These are phyloP conservation scores for Wickerhamiella lipophila DNA, from an alignment of 805 yeast genomes.

Conservation along the genomic window DNA sequence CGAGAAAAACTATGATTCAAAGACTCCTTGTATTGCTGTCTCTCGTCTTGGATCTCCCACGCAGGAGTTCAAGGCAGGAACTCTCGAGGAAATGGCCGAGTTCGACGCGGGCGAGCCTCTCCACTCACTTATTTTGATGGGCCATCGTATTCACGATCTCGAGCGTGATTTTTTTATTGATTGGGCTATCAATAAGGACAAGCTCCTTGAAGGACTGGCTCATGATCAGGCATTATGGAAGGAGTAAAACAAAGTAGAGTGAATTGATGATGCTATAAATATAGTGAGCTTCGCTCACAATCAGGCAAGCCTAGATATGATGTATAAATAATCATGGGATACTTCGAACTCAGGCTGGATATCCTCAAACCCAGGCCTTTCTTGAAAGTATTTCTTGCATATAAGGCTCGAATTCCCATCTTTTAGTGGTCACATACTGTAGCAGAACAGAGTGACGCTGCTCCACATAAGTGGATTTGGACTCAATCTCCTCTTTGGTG, in stretches of 20 bases:
- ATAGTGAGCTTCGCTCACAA: too few relatives aligned
- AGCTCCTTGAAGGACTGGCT: slow-evolving; percentile 37
- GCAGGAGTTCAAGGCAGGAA: slow-evolving; percentile 75
- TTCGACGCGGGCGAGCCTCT: slow-evolving; percentile 91
- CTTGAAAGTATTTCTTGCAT: not conserved
- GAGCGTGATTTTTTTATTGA: slow-evolving; percentile 76
- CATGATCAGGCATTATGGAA: slow-evolving; percentile 25
- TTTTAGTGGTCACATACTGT: not conserved
- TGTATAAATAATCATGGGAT: not conserved
- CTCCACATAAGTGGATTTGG: slow-evolving; percentile 1
- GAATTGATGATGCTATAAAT: too few relatives aligned
- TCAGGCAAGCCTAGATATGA: too few relatives aligned
- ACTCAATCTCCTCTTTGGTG: not conserved
- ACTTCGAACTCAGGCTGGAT: too few relatives aligned
- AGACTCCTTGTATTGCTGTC: slow-evolving; percentile 88
- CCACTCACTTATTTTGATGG: slow-evolving; percentile 81
- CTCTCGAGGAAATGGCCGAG: slow-evolving; percentile 59
- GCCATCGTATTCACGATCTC: slow-evolving; percentile 84
- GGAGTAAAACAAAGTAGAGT: too few relatives aligned
- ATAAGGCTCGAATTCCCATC: slow-evolving; percentile 4
- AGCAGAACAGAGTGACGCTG: not conserved
- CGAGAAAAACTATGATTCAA: slow-evolving; percentile 66
- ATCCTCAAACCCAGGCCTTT: too few relatives aligned
- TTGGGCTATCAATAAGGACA: slow-evolving; percentile 51
- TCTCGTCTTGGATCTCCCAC: slow-evolving; percentile 81